Evolutionary conservation across 1,284 basidiomycete genomes (phyloP), one percentile per base, ranked within the genome.

Genomic region (Moesziomyces antarcticus): DNA sequence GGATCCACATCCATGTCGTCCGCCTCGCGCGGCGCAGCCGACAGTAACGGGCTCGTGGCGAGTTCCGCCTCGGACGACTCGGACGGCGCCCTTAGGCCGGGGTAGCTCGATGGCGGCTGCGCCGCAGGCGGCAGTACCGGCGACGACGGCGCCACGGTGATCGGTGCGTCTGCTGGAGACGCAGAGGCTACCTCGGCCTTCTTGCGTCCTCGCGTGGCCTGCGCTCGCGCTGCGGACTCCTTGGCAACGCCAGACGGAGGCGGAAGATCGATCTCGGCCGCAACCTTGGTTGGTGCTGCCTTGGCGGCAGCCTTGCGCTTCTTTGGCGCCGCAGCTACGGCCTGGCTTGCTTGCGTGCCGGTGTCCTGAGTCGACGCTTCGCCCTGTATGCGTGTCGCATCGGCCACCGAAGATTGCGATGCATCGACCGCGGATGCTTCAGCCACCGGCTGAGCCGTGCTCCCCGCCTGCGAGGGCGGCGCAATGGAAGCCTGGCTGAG

Each of bases 21-120:
- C 6, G 48, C 48, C n/a, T 30, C 57, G 22, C 62, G 66, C 20
- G 71, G 66, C 4, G 55, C 59, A 13, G 67, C 72, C 14, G 50
- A 62, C 11, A 74, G 53, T 63, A 74, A 54, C 14, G 72, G 72
- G 22, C 72, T 74, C 10, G 72, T 74, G 7, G 72, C 72, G 7
- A 74, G 56, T 43, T 70, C 72, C 9, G 62, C 67, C 47, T 74
- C 67, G 4, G 67, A 74, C 2, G 67, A 60, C 21, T 63, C 63
- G 4, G 72, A 70, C 5, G 62, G 62, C 8, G 59, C 62, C 14
- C 67, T 40, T 1, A 74, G 49, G 16, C 57, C 51, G 24, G 24
- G 21, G 35, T 18, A 21, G 18, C 51, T 16, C 22, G 25, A 10
- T 13, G 43, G 16, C 25, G 46, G 27, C 20, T 53, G 61, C 47